These are phyloP conservation scores for Echinochloa phyllopogon DNA, from an alignment of 176 grass and related monocot genomes.

Conservation along the genomic window DNA sequence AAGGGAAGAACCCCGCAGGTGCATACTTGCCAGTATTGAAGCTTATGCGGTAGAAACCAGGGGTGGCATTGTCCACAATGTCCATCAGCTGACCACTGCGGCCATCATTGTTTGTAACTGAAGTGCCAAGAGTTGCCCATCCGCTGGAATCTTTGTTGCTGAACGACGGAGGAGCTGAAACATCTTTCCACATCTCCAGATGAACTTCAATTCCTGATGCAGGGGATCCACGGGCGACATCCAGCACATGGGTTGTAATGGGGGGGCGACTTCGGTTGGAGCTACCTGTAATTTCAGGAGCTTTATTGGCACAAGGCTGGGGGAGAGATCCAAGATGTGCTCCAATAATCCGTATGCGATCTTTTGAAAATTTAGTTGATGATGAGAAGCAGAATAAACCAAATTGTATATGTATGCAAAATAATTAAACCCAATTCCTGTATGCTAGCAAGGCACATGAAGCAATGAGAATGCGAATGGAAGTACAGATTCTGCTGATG, in stretches of 20 bases:
- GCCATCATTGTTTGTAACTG: slow-evolving; percentile 81
- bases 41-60: slow-evolving; percentile 86
- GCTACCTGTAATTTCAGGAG: slow-evolving; percentile 74
- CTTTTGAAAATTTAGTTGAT: slow-evolving; percentile 60
- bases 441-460: background rate
- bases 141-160: slow-evolving; percentile 52
- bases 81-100: slow-evolving; percentile 86
- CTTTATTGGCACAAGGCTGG: slow-evolving; percentile 62
- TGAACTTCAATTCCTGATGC: slow-evolving; percentile 82
- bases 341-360: slow-evolving; percentile 83
- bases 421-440: background rate
- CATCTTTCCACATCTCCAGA: slow-evolving; percentile 83
- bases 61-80: slow-evolving; percentile 56
- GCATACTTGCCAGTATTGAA: slow-evolving; percentile 83
- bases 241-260: slow-evolving; percentile 93
- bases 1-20: slow-evolving; percentile 81
- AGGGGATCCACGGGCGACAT: slow-evolving; percentile 65
- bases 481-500: background rate
- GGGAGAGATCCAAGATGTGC: slow-evolving; percentile 69
- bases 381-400: slow-evolving; percentile 38
- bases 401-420: background rate
- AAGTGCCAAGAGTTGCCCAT: slow-evolving; percentile 69
- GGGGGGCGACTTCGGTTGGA: slow-evolving; percentile 64
- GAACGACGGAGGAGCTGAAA: slow-evolving; percentile 54
- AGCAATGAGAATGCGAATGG: background rate